Evolutionary conservation across 176 grass and related monocot species (phyloP), one percentile per base, ranked within the genome.

Genomic region (Aegilops longissima): DNA sequence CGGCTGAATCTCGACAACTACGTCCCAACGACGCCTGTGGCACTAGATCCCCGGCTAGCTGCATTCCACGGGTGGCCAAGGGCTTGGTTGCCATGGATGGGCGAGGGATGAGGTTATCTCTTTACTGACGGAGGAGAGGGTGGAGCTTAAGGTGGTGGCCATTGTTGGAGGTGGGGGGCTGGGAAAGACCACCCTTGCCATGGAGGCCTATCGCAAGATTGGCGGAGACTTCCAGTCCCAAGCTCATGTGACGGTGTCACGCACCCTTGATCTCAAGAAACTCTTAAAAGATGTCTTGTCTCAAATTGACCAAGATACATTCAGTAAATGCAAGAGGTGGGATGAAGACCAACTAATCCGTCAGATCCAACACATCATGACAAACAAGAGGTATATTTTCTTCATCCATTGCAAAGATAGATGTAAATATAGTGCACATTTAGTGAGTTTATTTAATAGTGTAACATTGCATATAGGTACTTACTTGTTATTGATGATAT

Each of bases 271-370:
- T 2, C 38, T 65, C 1, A 51, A 89, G 61, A 66, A 34, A 49
- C 36, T 89, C 56, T 63, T 76, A 1, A 4, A 54, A 29, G 85
- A 87, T 87, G 8, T 89, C 8, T 31, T 89, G 3, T 35, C 21
- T 49, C 73, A 76, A 76, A 52, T 76, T 0, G 73, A 52, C 0
- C 8, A 16, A 31, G 73, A 17, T 36, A 6, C 35, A 36, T 36
- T 36, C 35, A 36, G 35, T 36, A 7, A 36, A 36, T 36, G 35
- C 36, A 38, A 73, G 12, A 35, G 44, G 70, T 14, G 73, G 71
- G 2, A 45, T 2, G 14, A 45, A 73, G 13, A 3, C 1, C 20
- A 80, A 29, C 77, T 87, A 21, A 80, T 87, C 5, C 40, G 58
- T 10, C 2, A 8, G 33, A 63, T 61, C 9, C 42, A 69, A 80